Evolutionary conservation across 495 filamentous ascomycete species (phyloP), one percentile per base, ranked within the genome.

Genomic region (Rusavskia elegans): DNA sequence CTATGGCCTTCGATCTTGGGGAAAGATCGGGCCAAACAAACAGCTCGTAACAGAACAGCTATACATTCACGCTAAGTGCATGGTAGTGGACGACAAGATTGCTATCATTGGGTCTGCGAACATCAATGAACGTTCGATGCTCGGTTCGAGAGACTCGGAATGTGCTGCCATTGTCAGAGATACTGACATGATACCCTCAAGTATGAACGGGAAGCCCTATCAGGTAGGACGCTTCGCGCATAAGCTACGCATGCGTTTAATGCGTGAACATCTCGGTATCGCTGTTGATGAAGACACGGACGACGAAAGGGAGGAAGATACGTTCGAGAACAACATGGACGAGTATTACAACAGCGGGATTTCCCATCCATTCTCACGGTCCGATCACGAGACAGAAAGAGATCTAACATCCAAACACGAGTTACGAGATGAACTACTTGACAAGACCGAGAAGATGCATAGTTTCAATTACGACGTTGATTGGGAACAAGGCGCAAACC

Each of bases 81-180:
- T 97, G 78, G 76, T 99, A 52, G 92, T 95, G 4, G 92, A 99
- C 65, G 92, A 99, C 60, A 78, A 89, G 32, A 79, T 89, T 57
- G 90, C 82, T 21, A 83, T 99, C 51, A 99, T 99, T 60, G 92
- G 92, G 17, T 96, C 89, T 38, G 93, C 92, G 27, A 99, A 99
- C 62, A 99, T 99, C 71, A 99, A 99, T 61, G 92, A 99, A 63
- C 84, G 92, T 29, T 96, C 89, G 13, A 90, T 99, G 88, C 62
- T 95, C 20, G 92, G 92, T 36, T 79, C 77, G 17, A 75, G 93
- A 55, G 92, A 99, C 65, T 95, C 88, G 1, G 92, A 99, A 63
- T 83, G 86, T 49, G 93, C 93, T 3, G 80, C 90, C 6, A 75
- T 99, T 19, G 85, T 99, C 38, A 77, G 89, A 45, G 92, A 99